Evolutionary conservation across 192 early-diverging fungal genomes (phyloP).

Genomic region (Pilobolus umbonatus): DNA sequence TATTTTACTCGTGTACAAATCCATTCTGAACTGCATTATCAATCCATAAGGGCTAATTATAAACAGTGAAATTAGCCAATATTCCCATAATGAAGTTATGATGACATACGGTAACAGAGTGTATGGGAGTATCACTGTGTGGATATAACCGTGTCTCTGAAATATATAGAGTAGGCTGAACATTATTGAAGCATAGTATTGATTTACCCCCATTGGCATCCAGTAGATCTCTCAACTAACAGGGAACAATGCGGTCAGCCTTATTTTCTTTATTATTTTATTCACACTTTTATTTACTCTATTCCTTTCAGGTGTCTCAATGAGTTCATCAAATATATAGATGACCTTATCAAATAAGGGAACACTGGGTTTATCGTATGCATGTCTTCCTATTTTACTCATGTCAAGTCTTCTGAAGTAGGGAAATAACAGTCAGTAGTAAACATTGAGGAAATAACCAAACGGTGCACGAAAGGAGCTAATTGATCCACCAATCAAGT

Average conservation of each 20-base stretch:
- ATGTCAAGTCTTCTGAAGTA: too few species aligned
- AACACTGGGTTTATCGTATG: neutral
- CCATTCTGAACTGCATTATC: neutral
- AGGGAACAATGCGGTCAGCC: neutral
- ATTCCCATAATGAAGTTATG: neutral
- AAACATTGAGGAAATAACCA: too few species aligned
- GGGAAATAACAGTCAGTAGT: too few species aligned
- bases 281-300: neutral
- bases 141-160: neutral
- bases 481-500: too few species aligned
- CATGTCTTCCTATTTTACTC: neutral
- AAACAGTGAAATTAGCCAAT: neutral
- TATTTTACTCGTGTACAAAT: conserved; percentile 8
- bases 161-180: neutral
- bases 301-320: neutral
- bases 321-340: neutral
- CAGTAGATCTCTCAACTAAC: neutral
- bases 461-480: too few species aligned
- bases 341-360: neutral
- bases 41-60: conserved; percentile 10
- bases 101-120: neutral
- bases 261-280: conserved; percentile 2
- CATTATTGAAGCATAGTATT: neutral
- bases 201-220: neutral
- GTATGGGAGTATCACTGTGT: too few species aligned